Conservation (phyloP, 2,329 filamentous ascomycete species). For the Aureobasidium mangrovei region DNA sequence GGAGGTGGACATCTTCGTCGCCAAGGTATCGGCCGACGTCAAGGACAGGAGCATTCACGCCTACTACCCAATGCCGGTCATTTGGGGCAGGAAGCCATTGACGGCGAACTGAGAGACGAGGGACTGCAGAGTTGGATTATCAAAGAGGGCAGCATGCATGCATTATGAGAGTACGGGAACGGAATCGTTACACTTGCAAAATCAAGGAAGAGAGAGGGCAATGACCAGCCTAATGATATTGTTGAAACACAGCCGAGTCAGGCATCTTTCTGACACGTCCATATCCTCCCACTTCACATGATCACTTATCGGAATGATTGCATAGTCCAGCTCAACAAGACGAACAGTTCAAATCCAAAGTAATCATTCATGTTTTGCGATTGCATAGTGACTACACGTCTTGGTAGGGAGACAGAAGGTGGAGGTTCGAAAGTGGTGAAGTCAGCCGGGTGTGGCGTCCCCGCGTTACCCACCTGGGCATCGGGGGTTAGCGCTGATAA, state of each 20-base stretch:
- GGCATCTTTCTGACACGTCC: not conserved
- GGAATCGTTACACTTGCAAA: not conserved
- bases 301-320: no score
- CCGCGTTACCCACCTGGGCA: not conserved
- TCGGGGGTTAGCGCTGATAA: constrained; percentile 11
- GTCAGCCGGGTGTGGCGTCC: constrained; percentile 8
- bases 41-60: constrained; percentile 29
- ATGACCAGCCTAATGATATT: not conserved
- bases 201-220: not conserved
- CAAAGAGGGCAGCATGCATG: not conserved
- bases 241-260: constrained; percentile 3
- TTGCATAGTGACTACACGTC: constrained; percentile 1
- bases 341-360: no score
- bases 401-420: not conserved
- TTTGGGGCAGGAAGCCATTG: constrained; percentile 27
- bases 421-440: not conserved
- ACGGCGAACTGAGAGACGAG: not conserved
- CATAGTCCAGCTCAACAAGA: no score
- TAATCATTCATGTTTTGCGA: not conserved
- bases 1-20: constrained; percentile 37
- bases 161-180: not conserved
- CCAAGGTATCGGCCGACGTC: constrained; percentile 27
- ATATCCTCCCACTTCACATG: no score
- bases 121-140: not conserved
- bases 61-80: constrained; percentile 32